Evolutionary conservation across 2,329 filamentous ascomycete species (phyloP), one percentile per base, ranked within the genome.

Genomic region (Venturiaceae sp.): DNA sequence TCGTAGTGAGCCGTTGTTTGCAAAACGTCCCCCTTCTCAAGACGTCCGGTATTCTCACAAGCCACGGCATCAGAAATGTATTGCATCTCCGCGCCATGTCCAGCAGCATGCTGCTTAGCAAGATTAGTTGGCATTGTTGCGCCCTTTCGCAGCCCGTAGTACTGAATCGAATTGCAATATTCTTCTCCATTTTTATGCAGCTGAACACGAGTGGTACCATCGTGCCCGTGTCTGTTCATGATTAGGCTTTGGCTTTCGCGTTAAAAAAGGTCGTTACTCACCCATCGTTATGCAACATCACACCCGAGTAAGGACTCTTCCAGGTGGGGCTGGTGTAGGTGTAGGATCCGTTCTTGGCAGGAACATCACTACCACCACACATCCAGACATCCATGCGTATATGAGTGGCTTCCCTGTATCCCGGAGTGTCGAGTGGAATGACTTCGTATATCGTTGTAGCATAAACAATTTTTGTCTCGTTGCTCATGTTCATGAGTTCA

Each of bases 401-500:
- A 14, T 50, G 39, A 19, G 55, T 58, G 2, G 55, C 55, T 26
- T 47, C 55, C 28, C 46, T 33, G 11, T 58, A 58, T 5, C 55
- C 55, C 9, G 55, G 41, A 14, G 55, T 53, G 8, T 47, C n/a
- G 55, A 53, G 41, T 1, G 55, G 55, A 4, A 58, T 44, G n/a
- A 50, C 39, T 33, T 58, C 55, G 46, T 58, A 58, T 6, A 58
- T 47, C 11, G 34, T 58, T 13, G 57, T 58, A 21, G 44, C 30
- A 21, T 55, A 58, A 3, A 58, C 47, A 19, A 34, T 23, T 36
- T 55, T 55, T 8, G 46, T 53, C 23, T 55, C 32, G 34, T 53
- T 47, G 34, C 47, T 55, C 52, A 41, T 41, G 26, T 58, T 58
- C 57, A 58, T 58, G n/a, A 58, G 33, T 50, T 58, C 57, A 5